Evolutionary conservation across 2,329 filamentous ascomycete genomes (phyloP).

Genomic region (Fusarium haematococcum): DNA sequence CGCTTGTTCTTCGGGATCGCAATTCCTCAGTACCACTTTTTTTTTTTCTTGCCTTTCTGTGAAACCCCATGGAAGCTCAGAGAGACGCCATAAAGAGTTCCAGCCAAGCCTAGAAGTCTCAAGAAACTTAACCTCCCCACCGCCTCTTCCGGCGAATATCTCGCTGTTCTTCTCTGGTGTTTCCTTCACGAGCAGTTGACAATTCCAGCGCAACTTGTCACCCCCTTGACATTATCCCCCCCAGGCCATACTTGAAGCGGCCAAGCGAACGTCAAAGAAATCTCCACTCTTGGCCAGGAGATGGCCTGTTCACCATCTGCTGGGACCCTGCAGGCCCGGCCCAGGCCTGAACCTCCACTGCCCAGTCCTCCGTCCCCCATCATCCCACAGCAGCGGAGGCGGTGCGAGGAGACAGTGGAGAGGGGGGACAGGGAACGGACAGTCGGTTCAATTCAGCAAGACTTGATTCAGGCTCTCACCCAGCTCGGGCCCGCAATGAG

Average conservation of each 20-base stretch:
- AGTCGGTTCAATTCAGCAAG: constrained; percentile 16
- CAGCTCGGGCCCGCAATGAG: background rate
- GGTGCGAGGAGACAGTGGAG: background rate
- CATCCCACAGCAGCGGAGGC: constrained; percentile 35
- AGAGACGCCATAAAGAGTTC: constrained; percentile 7
- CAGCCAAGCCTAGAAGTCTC: constrained; percentile 19
- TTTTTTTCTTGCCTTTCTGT: background rate
- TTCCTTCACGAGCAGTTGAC: background rate
- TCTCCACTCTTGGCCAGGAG: background rate
- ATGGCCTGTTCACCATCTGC: constrained; percentile 21
- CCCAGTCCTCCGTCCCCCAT: background rate
- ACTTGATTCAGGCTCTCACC: constrained; percentile 20
- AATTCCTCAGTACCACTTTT: background rate
- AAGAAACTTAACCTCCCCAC: background rate
- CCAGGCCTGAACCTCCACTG: background rate
- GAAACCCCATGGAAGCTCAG: constrained; percentile 23
- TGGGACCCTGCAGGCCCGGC: constrained; percentile 3
- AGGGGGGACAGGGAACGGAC: constrained; percentile 7
- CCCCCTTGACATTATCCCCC: background rate
- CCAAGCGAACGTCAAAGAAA: constrained; percentile 4
- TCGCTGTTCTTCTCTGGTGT: background rate
- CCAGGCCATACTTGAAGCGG: constrained; percentile 1
- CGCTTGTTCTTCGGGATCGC: background rate
- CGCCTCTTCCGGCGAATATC: background rate
- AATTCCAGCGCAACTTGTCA: background rate